Base-by-base conservation (phyloP, 306 rosid genomes). In the Herpetospermum pedunculosum region DNA sequence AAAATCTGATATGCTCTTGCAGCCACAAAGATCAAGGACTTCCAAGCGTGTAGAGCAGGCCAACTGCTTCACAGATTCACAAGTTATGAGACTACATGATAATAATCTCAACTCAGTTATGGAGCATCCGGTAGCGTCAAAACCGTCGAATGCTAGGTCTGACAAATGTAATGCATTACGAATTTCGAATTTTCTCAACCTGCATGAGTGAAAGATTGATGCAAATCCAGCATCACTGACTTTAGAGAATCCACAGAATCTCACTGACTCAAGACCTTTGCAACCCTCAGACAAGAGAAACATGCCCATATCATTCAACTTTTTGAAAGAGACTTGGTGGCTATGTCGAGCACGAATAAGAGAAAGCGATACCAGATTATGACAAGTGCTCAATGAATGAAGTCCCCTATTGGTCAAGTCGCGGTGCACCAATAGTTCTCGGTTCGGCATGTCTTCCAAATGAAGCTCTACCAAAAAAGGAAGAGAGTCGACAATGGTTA, bases 161-260 rank as follows among this genome's bases (percentile, higher is more conserved):
- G 80, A 76, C 77, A 80, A 43, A 16, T 30, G 72, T 38, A 63
- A 12, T 78, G 77, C 62, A 50, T 72, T 76, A 25, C 80, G 83
- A 43, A 71, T 76, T 62, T 80, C 83, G 8, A 80, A 76, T 72
- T 71, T 80, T 19, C 25, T 72, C 70, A 76, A 52, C 43, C 19
- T 63, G 75, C 83, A 80, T 2, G 80, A 80, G 21, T 72, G 77
- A 60, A 80, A 32, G 76, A 80, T 76, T 0, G 83, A 80, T 18
- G 83, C 80, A 76, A 75, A 80, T 13, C 83, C 83, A 3, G 83
- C 83, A 18, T 80, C 78, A 53, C 78, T 80, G 41, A 76, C 80
- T 76, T 63, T 80, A n/a, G 80, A 76, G 62, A 80, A 76, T 49
- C 83, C 80, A 76, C 40, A 76, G 4, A 80, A 77, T 76, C 77